phyloP scores from a whole-genome alignment of 2,329 filamentous ascomycete species.

The Colletotrichum scovillei region DNA sequence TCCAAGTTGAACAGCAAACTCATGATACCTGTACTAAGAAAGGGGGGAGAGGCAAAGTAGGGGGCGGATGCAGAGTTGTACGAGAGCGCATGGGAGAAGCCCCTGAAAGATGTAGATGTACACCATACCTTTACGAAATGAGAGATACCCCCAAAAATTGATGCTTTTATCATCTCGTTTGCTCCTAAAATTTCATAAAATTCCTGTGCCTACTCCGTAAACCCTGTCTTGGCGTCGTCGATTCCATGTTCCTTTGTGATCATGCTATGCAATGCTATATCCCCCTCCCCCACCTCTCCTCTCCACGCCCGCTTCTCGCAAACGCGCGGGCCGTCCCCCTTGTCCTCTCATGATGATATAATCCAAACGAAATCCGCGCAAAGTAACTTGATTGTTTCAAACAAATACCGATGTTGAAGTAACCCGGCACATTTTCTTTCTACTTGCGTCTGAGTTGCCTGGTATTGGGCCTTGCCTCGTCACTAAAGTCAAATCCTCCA shows the following conservation, averaged over 20 bases:
- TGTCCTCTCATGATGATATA: not conserved
- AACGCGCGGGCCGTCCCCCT: not conserved
- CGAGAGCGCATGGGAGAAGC: not conserved
- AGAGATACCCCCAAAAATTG: slow-evolving; percentile 31
- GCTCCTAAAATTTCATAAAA: not conserved
- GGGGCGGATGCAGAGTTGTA: not conserved
- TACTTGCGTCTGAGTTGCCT: slow-evolving; percentile 26
- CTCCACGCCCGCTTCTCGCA: not conserved
- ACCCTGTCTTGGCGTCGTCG: slow-evolving; percentile 10
- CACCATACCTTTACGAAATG: not conserved
- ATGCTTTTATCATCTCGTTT: not conserved
- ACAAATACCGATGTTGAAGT: not conserved
- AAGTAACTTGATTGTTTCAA: not conserved
- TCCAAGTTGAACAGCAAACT: not conserved
- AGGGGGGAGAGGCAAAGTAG: not conserved
- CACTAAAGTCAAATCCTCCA: slow-evolving; percentile 31
- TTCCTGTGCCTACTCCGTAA: not conserved
- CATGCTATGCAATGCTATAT: slow-evolving; percentile 26
- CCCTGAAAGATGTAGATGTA: not conserved
- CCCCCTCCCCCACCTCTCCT: too few relatives aligned
- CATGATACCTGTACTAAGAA: slow-evolving; percentile 19
- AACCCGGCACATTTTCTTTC: too few relatives aligned
- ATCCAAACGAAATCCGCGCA: not conserved
- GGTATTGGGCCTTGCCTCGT: not conserved
- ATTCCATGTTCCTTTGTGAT: slow-evolving; percentile 3